Conservation (phyloP, 2,329 filamentous ascomycete genomes). For the Fusarium verrucosum region DNA sequence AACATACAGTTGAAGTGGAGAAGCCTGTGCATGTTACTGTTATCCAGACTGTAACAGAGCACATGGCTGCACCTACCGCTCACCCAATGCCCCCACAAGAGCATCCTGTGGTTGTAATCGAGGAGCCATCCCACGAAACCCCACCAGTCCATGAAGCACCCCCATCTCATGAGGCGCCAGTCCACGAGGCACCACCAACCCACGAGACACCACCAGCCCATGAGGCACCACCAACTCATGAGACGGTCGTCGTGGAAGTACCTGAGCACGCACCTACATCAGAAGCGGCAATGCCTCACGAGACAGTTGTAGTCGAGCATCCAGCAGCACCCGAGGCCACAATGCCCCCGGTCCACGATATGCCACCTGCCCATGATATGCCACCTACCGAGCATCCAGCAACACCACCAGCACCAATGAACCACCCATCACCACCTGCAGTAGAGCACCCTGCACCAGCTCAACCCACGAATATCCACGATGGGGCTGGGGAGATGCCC, state of each 20-base stretch:
- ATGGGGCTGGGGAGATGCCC: background rate
- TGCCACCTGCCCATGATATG: background rate
- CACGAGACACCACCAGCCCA: background rate
- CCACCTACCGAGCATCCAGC: background rate
- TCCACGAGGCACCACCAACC: background rate
- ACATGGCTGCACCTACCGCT: background rate
- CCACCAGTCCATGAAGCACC: background rate
- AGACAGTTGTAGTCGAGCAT: background rate
- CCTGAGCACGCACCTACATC: background rate
- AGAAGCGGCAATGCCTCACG: background rate
- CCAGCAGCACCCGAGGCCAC: background rate
- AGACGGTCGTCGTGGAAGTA: background rate
- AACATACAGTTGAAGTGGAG: slow-evolving; percentile 16
- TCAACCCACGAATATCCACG: background rate
- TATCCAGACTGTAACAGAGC: slow-evolving; percentile 7
- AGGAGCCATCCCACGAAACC: background rate
- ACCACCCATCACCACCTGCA: background rate
- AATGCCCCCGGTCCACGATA: background rate
- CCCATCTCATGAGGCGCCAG: background rate
- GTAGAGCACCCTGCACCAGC: background rate
- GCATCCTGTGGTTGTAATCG: background rate
- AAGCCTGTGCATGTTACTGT: slow-evolving; percentile 24
- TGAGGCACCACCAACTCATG: background rate
- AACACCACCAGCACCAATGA: background rate
- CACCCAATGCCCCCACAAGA: background rate